Conservation (phyloP, 768 basidiomycete genomes). For the Calocybe indica region DNA sequence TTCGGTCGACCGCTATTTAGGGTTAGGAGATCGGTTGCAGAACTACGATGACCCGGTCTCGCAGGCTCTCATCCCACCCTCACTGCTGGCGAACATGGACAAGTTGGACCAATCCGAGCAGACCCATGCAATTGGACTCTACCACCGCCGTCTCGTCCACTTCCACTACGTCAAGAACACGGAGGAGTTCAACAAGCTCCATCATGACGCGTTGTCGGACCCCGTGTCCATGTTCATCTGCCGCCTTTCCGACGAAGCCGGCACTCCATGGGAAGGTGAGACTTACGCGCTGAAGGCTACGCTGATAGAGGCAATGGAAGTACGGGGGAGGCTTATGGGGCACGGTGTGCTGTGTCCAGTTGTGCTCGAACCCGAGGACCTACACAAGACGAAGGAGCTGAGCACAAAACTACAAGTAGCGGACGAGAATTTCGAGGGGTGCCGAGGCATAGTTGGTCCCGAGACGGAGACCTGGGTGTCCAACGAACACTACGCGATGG, state of each 20-base stretch:
- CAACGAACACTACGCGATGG: slow-evolving; percentile 31
- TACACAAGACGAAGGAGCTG: slow-evolving; percentile 35
- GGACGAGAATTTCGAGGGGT: slow-evolving; percentile 23
- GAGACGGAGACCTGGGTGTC: slow-evolving; percentile 39
- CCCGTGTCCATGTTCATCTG: slow-evolving; percentile 25
- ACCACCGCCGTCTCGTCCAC: slow-evolving; percentile 42
- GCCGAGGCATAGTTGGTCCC: slow-evolving; percentile 21
- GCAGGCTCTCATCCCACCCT: slow-evolving; percentile 32
- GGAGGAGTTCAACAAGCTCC: slow-evolving; percentile 36
- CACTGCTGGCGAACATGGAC: slow-evolving; percentile 36
- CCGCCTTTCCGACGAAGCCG: slow-evolving; percentile 38
- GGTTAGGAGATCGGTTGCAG: slow-evolving; percentile 36
- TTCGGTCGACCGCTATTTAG: slow-evolving; percentile 44
- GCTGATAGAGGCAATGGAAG: slow-evolving; percentile 37
- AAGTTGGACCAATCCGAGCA: slow-evolving; percentile 32
- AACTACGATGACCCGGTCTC: slow-evolving; percentile 40
- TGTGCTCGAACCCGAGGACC: slow-evolving; percentile 39
- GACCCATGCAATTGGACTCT: slow-evolving; percentile 24
- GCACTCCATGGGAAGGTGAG: slow-evolving; percentile 47
- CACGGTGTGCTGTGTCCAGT: slow-evolving; percentile 36
- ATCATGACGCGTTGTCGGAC: slow-evolving; percentile 34
- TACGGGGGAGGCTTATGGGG: slow-evolving; percentile 35
- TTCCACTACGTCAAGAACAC: slow-evolving; percentile 43
- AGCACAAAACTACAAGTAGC: slow-evolving; percentile 19
- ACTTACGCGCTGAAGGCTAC: slow-evolving; percentile 37